Evolutionary conservation across 2,329 filamentous ascomycete genomes (phyloP).

Genomic region (Chrysosporium queenslandicum): DNA sequence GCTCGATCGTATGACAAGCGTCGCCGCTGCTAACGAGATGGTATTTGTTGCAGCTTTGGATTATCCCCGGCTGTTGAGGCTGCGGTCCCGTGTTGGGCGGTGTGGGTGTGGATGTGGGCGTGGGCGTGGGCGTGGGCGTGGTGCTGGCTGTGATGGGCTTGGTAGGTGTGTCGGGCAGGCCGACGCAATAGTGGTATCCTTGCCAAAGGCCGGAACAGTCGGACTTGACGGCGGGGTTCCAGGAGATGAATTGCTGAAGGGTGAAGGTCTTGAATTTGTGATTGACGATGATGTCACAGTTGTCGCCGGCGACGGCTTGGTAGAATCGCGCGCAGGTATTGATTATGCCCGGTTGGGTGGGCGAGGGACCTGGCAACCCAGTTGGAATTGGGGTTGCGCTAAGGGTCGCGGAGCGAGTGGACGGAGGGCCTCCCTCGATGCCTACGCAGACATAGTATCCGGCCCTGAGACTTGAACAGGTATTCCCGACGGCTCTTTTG

Average conservation of each 20-base stretch:
- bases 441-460: too few relatives aligned
- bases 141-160: neutral
- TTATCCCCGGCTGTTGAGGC: constrained; percentile 18
- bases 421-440: too few relatives aligned
- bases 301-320: constrained; percentile 19
- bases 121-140: constrained; percentile 1
- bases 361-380: neutral
- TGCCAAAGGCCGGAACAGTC: constrained; percentile 18
- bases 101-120: neutral
- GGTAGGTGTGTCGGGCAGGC: constrained; percentile 5
- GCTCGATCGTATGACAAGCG: constrained; percentile 19
- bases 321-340: constrained; percentile 10
- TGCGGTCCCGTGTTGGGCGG: neutral
- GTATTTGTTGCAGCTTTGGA: constrained; percentile 21
- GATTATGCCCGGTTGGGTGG: neutral
- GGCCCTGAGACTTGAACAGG: too few relatives aligned
- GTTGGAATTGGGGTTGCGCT: neutral
- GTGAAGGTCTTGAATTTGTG: constrained; percentile 11
- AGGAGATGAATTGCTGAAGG: neutral
- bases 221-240: neutral
- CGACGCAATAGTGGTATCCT: constrained; percentile 22
- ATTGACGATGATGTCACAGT: constrained; percentile 19
- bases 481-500: too few relatives aligned
- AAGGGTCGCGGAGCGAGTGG: too few relatives aligned
- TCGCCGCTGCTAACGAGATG: constrained; percentile 21